Evolutionary conservation across 1,284 basidiomycete species (phyloP).

Genomic region (Mycena citricolor): DNA sequence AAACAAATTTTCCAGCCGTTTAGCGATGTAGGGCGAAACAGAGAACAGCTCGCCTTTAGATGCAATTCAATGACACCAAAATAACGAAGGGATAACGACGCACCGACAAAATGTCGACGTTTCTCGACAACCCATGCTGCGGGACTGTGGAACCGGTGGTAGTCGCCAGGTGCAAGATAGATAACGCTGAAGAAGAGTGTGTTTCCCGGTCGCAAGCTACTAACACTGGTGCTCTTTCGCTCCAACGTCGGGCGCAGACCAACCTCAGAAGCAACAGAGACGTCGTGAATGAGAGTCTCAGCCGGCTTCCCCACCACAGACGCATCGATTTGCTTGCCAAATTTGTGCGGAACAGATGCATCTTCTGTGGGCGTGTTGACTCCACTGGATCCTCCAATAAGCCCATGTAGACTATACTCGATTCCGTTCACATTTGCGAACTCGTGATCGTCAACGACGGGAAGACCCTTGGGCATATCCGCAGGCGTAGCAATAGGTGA

Average conservation of each 20-base stretch:
- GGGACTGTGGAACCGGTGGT: conserved; percentile 97
- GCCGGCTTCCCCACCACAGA: conserved; percentile 56
- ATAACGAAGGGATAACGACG: conserved; percentile 52
- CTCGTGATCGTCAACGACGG: conserved; percentile 75
- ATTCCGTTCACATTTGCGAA: conserved; percentile 98
- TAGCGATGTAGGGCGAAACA: conserved; percentile 95
- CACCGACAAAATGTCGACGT: conserved; percentile 91
- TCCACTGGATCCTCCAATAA: conserved; percentile 51
- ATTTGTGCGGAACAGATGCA: conserved; percentile 45
- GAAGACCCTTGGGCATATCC: conserved; percentile 47
- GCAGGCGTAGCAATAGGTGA: conserved; percentile 41
- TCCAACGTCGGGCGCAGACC: conserved; percentile 45
- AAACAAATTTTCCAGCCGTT: conserved; percentile 89
- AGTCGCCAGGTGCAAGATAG: conserved; percentile 98
- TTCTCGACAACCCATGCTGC: conserved; percentile 97
- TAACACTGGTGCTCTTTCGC: conserved; percentile 43
- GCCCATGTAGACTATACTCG: conserved; percentile 87
- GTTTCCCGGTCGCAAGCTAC: conserved; percentile 65
- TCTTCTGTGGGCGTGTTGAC: conserved; percentile 28
- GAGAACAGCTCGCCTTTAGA: conserved; percentile 86
- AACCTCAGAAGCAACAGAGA: conserved; percentile 67
- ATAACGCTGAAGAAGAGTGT: conserved; percentile 92
- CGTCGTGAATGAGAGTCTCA: conserved; percentile 62
- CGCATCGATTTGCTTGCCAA: conserved; percentile 62
- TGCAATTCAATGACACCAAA: conserved; percentile 4